Evolutionary conservation across 1,284 basidiomycete genomes (phyloP).

Genomic region (Takashimella koratensis): DNA sequence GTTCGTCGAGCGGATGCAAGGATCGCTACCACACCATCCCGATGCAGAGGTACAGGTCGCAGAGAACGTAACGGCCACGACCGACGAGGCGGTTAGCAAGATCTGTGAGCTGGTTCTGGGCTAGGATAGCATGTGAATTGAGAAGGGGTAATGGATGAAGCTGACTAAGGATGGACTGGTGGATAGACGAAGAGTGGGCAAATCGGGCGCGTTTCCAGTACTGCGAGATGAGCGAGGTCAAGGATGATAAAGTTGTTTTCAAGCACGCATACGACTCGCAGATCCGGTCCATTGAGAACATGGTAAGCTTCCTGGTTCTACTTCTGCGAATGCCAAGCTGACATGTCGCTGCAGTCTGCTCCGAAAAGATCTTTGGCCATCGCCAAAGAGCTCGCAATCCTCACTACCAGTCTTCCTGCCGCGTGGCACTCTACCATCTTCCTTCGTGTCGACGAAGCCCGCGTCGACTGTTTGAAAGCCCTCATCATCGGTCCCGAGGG

Average conservation of each 20-base stretch:
- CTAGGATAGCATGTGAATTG: slow-evolving; percentile 7
- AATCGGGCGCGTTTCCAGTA: slow-evolving; percentile 75
- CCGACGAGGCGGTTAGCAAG: slow-evolving; percentile 64
- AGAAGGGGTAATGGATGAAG: no score
- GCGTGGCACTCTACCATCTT: slow-evolving; percentile 89
- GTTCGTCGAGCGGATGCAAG: slow-evolving; percentile 72
- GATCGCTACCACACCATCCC: slow-evolving; percentile 66
- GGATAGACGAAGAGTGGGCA: slow-evolving; percentile 69
- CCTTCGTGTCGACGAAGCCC: slow-evolving; percentile 59
- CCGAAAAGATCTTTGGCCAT: slow-evolving; percentile 84
- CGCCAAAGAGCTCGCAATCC: slow-evolving; percentile 84
- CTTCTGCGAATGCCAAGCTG: no score
- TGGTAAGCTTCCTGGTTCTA: slow-evolving; percentile 29
- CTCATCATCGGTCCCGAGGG: slow-evolving; percentile 82
- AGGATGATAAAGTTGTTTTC: slow-evolving; percentile 4
- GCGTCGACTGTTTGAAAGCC: slow-evolving; percentile 86
- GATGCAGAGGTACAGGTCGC: slow-evolving; percentile 52
- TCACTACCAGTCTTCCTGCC: slow-evolving; percentile 82
- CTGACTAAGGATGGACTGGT: no score
- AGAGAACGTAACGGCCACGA: slow-evolving; percentile 26
- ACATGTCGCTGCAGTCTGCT: slow-evolving; percentile 65
- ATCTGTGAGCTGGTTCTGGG: slow-evolving; percentile 50
- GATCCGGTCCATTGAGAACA: slow-evolving; percentile 19
- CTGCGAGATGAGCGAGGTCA: slow-evolving; percentile 56
- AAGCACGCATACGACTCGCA: slow-evolving; percentile 23